These are phyloP conservation scores for Fusarium domesticum DNA, from an alignment of 2,329 filamentous ascomycete species.

Conservation along the genomic window DNA sequence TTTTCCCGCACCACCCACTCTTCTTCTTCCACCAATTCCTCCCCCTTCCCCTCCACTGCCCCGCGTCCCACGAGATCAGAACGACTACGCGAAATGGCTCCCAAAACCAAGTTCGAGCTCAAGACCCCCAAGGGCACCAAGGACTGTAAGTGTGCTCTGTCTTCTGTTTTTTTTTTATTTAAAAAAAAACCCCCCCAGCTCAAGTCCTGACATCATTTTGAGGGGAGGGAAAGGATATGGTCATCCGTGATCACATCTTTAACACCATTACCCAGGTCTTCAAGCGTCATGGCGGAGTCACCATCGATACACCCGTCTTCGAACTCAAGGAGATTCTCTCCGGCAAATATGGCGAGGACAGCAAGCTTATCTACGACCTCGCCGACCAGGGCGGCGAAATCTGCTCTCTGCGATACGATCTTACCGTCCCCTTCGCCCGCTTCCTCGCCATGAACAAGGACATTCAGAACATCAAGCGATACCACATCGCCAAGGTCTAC, in stretches of 20 bases:
- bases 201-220: conserved; percentile 13
- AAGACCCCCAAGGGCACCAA: conserved; percentile 91
- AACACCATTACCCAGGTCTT: conserved; percentile 72
- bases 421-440: conserved; percentile 86
- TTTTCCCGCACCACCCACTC: conserved; percentile 25
- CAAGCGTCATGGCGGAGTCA: conserved; percentile 77
- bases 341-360: conserved; percentile 90
- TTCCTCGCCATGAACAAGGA: conserved; percentile 89
- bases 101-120: conserved; percentile 45
- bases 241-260: conserved; percentile 79
- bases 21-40: conserved; percentile 16
- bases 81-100: conserved; percentile 27
- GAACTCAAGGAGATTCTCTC: conserved; percentile 83
- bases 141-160: conserved; percentile 67
- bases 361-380: conserved; percentile 86
- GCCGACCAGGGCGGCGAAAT: conserved; percentile 81
- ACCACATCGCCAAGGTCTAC: conserved; percentile 88
- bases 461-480: conserved; percentile 83
- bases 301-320: conserved; percentile 80
- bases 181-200: too few species aligned
- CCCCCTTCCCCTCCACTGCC: conserved; percentile 17
- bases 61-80: conserved; percentile 21
- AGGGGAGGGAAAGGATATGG: conserved; percentile 71
- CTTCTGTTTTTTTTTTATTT: neutral
- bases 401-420: conserved; percentile 74